phyloP scores from a whole-genome alignment of 2,329 filamentous ascomycete genomes.

The Fusarium nisikadoi region DNA sequence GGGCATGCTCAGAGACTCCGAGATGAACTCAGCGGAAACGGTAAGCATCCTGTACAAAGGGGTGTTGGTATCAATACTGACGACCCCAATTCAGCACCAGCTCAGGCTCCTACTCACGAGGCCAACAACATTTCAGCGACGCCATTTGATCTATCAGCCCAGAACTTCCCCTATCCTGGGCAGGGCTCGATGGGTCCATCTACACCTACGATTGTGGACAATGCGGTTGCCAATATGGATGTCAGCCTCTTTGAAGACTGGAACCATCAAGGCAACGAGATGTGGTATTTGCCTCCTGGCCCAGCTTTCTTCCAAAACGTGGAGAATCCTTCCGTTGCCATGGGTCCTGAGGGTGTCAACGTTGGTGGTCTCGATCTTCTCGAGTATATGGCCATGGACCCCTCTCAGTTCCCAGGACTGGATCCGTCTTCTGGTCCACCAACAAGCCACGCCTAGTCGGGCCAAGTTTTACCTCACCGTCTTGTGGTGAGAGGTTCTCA shows the following conservation, averaged over 20 bases:
- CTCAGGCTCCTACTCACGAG: conserved; percentile 47
- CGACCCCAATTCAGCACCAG: conserved; percentile 48
- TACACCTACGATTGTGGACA: conserved; percentile 57
- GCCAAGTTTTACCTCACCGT: neutral
- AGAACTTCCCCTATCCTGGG: conserved; percentile 66
- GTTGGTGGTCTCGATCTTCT: conserved; percentile 74
- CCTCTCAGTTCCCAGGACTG: conserved; percentile 53
- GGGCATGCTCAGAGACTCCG: conserved; percentile 54
- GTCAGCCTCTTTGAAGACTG: conserved; percentile 64
- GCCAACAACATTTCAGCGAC: conserved; percentile 69
- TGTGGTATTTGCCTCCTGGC: conserved; percentile 75
- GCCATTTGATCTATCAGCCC: conserved; percentile 67
- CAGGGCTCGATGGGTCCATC: conserved; percentile 61
- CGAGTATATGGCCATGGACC: conserved; percentile 74
- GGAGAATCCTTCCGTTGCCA: conserved; percentile 69
- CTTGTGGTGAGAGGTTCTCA: neutral
- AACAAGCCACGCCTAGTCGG: conserved; percentile 26
- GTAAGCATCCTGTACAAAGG: conserved; percentile 41
- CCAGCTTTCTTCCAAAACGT: conserved; percentile 74
- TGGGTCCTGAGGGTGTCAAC: conserved; percentile 75
- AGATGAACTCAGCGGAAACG: conserved; percentile 53
- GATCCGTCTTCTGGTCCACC: conserved; percentile 43
- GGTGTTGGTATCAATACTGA: conserved; percentile 19
- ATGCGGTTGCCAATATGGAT: conserved; percentile 47
- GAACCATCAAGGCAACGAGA: conserved; percentile 66